A percentile compares a stretch with the other conserved stretches of the same genome.
Evolutionary conservation across 306 rosid species (phyloP).

Genomic region (Vicia sativa): DNA sequence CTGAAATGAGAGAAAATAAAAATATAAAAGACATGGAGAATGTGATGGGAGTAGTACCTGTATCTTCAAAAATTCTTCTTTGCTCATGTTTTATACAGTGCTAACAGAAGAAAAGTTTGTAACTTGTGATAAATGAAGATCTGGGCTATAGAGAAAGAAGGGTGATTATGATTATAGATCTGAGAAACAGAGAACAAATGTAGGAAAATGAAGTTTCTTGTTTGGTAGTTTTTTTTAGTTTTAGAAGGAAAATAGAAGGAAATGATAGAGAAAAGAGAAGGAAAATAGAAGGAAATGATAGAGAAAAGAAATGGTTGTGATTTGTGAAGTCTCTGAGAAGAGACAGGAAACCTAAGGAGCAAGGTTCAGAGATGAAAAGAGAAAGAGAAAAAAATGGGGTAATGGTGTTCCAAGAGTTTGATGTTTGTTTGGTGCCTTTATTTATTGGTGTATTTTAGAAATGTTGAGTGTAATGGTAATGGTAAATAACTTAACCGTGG

Average conservation of each 20-base stretch:
- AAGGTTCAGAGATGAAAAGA: slow-evolving; percentile 42
- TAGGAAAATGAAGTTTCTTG: neutral
- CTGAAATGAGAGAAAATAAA: neutral
- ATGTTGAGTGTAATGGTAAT: neutral
- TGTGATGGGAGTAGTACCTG: slow-evolving; percentile 63
- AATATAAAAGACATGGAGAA: slow-evolving; percentile 19
- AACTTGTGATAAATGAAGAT: slow-evolving; percentile 34
- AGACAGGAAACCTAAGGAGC: slow-evolving; percentile 36
- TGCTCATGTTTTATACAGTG: slow-evolving; percentile 65
- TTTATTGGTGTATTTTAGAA: slow-evolving; percentile 43
- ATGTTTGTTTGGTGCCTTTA: slow-evolving; percentile 49
- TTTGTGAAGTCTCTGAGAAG: slow-evolving; percentile 45
- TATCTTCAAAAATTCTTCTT: slow-evolving; percentile 96
- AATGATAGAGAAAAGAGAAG: slow-evolving; percentile 18
- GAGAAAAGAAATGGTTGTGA: slow-evolving; percentile 33
- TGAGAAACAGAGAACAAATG: slow-evolving; percentile 36
- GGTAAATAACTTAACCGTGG: slow-evolving; percentile 26
- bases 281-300: too few relatives aligned
- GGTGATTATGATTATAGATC: slow-evolving; percentile 47
- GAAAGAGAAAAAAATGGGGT: slow-evolving; percentile 8
- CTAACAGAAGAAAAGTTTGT: slow-evolving; percentile 39
- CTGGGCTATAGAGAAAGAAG: neutral
- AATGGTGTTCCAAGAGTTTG: slow-evolving; percentile 34
- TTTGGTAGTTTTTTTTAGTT: neutral
- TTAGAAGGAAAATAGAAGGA: slow-evolving; percentile 25